phyloP scores from a whole-genome alignment of 495 filamentous ascomycete genomes.

The Daldinia childiae region DNA sequence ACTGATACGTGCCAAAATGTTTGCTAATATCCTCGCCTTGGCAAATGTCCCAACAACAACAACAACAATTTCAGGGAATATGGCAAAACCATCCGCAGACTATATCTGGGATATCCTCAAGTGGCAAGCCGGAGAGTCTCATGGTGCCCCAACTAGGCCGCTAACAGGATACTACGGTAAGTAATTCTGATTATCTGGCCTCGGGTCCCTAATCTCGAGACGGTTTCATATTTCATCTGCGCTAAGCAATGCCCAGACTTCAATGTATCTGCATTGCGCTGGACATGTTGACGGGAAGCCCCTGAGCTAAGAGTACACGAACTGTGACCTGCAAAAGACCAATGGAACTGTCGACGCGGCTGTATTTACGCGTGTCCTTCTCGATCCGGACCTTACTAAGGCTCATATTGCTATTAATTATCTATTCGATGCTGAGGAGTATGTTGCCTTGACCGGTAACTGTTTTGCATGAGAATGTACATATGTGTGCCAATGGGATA shows the following conservation, averaged over 20 bases:
- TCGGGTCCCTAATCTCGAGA: not conserved
- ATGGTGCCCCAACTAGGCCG: not conserved
- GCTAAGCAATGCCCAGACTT: slow-evolving; percentile 7
- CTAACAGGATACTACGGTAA: not conserved
- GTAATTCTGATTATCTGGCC: not conserved
- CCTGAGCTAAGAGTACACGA: slow-evolving; percentile 3
- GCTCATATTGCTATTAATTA: slow-evolving; percentile 18
- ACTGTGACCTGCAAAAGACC: not conserved
- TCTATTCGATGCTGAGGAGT: slow-evolving; percentile 8
- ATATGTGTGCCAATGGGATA: not conserved
- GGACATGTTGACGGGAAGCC: slow-evolving; percentile 12
- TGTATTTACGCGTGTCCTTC: slow-evolving; percentile 14
- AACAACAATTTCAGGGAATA: not conserved
- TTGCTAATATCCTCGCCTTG: not conserved
- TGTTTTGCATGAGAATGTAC: too few species aligned
- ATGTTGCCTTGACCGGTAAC: not conserved
- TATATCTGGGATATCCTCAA: not conserved
- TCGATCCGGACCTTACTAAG: not conserved
- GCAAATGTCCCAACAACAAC: not conserved
- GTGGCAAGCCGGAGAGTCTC: not conserved
- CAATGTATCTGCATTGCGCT: slow-evolving; percentile 17
- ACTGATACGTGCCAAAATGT: not conserved
- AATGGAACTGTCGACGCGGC: not conserved
- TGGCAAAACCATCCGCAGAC: not conserved
- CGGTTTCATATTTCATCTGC: not conserved